Evolutionary conservation across 148 eudicot species (phyloP).

Genomic region (Persicaria tinctoria): DNA sequence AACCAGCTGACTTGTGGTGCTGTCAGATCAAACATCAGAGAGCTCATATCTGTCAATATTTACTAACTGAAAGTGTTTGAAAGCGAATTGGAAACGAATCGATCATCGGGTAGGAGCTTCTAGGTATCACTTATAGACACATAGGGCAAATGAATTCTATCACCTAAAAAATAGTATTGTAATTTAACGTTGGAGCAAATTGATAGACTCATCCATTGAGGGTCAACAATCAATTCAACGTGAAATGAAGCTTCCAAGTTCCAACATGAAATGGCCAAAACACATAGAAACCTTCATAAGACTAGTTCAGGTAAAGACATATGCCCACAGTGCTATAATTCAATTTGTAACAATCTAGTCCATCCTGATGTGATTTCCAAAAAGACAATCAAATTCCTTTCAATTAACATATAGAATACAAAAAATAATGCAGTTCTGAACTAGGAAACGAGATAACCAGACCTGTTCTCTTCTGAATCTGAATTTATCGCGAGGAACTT

Average conservation of each 20-base stretch:
- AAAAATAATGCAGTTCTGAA: neutral
- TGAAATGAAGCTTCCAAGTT: neutral
- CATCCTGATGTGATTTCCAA: neutral
- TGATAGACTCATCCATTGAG: neutral
- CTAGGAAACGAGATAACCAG: neutral
- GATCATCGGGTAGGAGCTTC: no score
- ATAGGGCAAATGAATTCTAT: neutral
- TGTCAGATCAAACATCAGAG: no score
- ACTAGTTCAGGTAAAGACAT: neutral
- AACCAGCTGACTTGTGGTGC: no score
- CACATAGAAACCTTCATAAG: neutral
- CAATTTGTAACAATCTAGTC: neutral
- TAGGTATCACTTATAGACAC: neutral
- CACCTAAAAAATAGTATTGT: neutral
- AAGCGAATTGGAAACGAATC: neutral
- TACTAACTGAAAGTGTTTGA: neutral
- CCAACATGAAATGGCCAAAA: neutral
- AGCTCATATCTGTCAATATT: neutral
- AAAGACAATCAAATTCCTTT: neutral
- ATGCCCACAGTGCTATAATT: neutral
- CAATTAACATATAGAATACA: neutral
- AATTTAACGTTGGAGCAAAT: neutral
- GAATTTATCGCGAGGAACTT: constrained; percentile 10
- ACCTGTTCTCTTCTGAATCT: constrained; percentile 15
- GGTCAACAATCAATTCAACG: neutral